phyloP scores from a whole-genome alignment of 148 eudicot genomes.

The Rhododendron vialii region DNA sequence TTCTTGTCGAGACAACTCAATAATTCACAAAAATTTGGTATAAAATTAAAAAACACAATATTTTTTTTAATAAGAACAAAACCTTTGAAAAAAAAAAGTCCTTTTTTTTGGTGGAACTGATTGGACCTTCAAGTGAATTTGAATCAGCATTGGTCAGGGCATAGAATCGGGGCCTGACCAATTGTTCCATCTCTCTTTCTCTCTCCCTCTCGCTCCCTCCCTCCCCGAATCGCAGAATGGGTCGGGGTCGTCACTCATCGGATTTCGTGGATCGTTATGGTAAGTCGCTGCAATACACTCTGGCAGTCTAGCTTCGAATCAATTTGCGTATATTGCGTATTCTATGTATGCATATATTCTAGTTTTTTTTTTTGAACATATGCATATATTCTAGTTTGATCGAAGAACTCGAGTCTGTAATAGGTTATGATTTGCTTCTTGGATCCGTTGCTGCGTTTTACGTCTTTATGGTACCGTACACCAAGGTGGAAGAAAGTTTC shows the following conservation, averaged over 20 bases:
- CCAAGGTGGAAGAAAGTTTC: conserved; percentile 99
- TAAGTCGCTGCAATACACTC: background rate
- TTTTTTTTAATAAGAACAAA: too few species aligned
- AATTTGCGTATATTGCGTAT: background rate
- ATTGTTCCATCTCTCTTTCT: too few species aligned
- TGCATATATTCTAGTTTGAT: background rate
- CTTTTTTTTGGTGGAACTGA: too few species aligned
- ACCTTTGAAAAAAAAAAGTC: too few species aligned
- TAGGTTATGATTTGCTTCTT: conserved; percentile 84
- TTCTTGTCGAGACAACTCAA: too few species aligned
- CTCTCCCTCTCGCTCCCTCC: background rate
- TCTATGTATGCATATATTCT: background rate
- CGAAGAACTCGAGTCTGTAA: background rate
- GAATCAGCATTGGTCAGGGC: too few species aligned
- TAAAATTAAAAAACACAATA: too few species aligned
- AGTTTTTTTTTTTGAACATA: too few species aligned
- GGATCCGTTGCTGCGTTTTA: conserved; percentile 84
- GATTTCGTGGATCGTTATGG: conserved; percentile 41
- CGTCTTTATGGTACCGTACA: conserved; percentile 74
- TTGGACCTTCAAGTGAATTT: too few species aligned
- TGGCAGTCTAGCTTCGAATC: background rate
- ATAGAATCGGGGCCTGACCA: too few species aligned
- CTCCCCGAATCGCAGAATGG: conserved; percentile 23
- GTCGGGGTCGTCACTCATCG: conserved; percentile 30
- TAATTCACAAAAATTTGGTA: too few species aligned